Conservation (phyloP, 2,329 filamentous ascomycete species). For the Microcera coccophila region DNA sequence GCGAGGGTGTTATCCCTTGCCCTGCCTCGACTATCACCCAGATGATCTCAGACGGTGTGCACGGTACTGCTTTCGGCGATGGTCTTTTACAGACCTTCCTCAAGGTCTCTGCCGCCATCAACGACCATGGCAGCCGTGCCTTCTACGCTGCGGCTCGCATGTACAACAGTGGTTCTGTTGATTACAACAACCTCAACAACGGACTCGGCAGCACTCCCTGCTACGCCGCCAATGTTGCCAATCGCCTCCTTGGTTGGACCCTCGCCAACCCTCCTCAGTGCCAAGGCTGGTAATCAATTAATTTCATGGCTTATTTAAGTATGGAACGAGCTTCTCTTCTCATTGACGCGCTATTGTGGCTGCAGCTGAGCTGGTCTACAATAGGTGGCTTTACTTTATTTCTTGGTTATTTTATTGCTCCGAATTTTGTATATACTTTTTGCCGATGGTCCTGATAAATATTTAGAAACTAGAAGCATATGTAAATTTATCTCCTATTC, state of each 20-base stretch:
- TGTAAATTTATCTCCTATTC: too few species aligned
- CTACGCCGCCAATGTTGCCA: conserved; percentile 15
- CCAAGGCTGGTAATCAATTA: too few species aligned
- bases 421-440: too few species aligned
- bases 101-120: not conserved
- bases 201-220: conserved; percentile 11
- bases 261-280: conserved; percentile 4
- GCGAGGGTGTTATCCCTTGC: conserved; percentile 11
- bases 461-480: too few species aligned
- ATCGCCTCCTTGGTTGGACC: conserved; percentile 16
- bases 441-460: too few species aligned
- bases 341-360: too few species aligned
- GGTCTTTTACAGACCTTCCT: conserved; percentile 12
- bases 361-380: too few species aligned
- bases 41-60: conserved; percentile 15
- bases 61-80: conserved; percentile 11
- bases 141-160: conserved; percentile 12
- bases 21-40: conserved; percentile 9
- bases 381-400: too few species aligned
- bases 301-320: too few species aligned
- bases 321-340: too few species aligned
- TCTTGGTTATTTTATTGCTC: too few species aligned
- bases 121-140: conserved; percentile 1
- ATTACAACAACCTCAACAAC: conserved; percentile 16
- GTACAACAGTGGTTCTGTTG: conserved; percentile 18